These are phyloP conservation scores for Xylariaceae sp. DNA, from an alignment of 2,329 filamentous ascomycete species.

Conservation along the genomic window DNA sequence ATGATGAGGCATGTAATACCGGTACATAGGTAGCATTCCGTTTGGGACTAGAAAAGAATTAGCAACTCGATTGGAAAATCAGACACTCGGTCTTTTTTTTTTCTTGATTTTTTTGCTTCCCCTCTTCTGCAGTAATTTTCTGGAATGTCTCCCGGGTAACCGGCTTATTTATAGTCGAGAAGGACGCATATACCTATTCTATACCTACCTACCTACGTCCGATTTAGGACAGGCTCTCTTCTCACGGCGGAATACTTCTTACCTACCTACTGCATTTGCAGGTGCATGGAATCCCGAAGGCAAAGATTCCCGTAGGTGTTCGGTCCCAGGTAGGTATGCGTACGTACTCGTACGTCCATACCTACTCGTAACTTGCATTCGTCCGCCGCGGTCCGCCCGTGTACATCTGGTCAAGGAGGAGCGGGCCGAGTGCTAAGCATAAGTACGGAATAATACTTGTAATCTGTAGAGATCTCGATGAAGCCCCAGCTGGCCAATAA, in stretches of 20 bases:
- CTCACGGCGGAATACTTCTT: background rate
- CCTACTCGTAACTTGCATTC: background rate
- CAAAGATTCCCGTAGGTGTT: no score
- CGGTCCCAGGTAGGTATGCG: no score
- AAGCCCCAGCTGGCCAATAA: background rate
- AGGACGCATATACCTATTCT: no score
- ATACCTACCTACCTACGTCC: no score
- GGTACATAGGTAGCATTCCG: background rate
- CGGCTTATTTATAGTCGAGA: background rate
- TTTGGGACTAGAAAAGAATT: background rate
- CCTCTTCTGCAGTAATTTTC: background rate
- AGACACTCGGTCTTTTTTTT: background rate
- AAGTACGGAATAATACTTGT: background rate
- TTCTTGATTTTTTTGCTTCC: background rate
- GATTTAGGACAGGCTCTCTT: no score
- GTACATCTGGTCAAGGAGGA: background rate
- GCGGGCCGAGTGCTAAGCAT: background rate
- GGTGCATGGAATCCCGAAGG: no score
- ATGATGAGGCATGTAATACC: background rate
- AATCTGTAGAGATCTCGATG: background rate
- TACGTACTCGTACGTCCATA: no score
- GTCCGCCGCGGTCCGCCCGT: background rate
- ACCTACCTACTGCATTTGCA: background rate
- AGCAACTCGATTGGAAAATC: background rate
- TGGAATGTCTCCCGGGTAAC: background rate